Conservation (phyloP, 1,284 basidiomycete genomes). For the Sanghuangporus baumii region DNA sequence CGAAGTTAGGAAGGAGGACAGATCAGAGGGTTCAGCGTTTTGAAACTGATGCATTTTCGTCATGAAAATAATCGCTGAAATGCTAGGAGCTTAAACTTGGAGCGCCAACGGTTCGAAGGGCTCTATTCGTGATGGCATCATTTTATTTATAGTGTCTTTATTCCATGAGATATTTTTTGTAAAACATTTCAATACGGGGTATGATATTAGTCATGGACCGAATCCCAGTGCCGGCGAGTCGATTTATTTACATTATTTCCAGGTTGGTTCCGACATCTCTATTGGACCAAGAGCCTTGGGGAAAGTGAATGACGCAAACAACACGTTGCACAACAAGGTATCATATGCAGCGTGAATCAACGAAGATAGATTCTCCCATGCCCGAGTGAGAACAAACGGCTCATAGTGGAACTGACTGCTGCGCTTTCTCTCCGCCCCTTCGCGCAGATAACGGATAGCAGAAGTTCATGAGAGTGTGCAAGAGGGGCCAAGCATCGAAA, state of each 20-base stretch:
- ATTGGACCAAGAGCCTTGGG: not conserved
- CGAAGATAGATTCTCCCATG: conserved; percentile 2
- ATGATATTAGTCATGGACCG: no score
- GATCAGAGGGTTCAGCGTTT: not conserved
- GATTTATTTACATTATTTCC: not conserved
- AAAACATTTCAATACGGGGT: no score
- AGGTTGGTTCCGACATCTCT: not conserved
- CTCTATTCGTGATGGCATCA: no score
- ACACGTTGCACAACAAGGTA: not conserved
- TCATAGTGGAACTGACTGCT: not conserved
- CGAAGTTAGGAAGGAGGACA: not conserved
- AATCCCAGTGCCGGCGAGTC: not conserved
- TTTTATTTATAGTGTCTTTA: not conserved
- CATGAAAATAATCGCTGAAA: no score
- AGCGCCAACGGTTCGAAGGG: no score
- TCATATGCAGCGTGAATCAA: not conserved
- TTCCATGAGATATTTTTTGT: not conserved
- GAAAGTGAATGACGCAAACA: not conserved
- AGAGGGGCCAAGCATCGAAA: not conserved
- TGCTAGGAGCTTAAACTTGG: no score
- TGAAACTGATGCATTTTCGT: not conserved
- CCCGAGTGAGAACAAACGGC: not conserved
- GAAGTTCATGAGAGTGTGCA: not conserved
- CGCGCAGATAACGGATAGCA: conserved; percentile 1
- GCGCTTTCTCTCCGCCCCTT: not conserved